Evolutionary conservation across 2,329 filamentous ascomycete genomes (phyloP).

Genomic region (Neofusicoccum kwambonambiense): DNA sequence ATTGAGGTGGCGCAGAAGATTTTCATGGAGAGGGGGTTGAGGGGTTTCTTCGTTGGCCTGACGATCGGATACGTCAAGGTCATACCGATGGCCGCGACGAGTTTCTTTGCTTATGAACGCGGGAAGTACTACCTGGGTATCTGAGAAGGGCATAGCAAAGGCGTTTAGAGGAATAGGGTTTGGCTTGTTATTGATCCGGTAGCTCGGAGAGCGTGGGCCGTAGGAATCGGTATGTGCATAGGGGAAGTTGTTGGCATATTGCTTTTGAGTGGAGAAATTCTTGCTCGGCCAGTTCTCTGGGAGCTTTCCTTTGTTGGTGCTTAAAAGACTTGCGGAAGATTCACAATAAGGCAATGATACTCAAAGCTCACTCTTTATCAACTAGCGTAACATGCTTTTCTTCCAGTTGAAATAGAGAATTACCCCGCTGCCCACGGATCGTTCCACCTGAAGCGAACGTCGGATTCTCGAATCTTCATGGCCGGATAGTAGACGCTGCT

Average conservation of each 20-base stretch:
- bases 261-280: background rate
- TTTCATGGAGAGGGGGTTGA: slow-evolving; percentile 69
- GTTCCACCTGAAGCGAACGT: no score
- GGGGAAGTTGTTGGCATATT: background rate
- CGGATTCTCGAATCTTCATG: no score
- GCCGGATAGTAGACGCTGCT: no score
- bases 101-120: slow-evolving; percentile 67
- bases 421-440: no score
- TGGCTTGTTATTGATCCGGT: no score
- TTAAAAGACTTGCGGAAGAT: no score
- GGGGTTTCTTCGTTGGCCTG: slow-evolving; percentile 88
- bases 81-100: slow-evolving; percentile 78
- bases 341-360: no score
- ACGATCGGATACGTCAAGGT: slow-evolving; percentile 96
- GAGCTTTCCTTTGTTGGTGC: background rate
- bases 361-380: no score
- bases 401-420: no score
- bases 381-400: no score
- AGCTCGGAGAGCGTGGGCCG: no score
- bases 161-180: background rate
- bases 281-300: background rate
- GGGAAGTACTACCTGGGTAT: slow-evolving; percentile 58
- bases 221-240: background rate
- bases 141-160: slow-evolving; percentile 21
- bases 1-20: slow-evolving; percentile 76